Conservation (phyloP, 306 rosid species). For the Sphenostylis stenocarpa region DNA sequence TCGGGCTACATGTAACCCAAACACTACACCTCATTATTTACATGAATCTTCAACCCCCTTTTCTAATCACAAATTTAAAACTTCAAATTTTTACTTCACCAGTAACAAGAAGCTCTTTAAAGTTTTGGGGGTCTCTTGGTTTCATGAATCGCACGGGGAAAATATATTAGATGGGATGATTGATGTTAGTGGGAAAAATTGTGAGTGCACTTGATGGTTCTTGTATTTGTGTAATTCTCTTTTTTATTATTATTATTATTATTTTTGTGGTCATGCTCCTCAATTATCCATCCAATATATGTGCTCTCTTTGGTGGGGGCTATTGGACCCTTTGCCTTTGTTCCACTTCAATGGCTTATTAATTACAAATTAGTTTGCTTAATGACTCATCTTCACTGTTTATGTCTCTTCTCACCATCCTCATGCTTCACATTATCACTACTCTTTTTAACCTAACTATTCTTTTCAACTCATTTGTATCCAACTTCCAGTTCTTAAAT, state of each 20-base stretch:
- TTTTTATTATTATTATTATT: neutral
- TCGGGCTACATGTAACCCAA: constrained; percentile 34
- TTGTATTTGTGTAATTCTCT: constrained; percentile 19
- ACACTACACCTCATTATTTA: constrained; percentile 41
- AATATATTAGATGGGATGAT: constrained; percentile 31
- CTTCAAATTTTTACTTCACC: too few species aligned
- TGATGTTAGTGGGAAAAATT: constrained; percentile 26
- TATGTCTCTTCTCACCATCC: neutral
- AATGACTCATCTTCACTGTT: neutral
- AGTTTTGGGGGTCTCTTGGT: neutral
- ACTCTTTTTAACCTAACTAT: neutral
- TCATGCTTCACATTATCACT: constrained; percentile 19
- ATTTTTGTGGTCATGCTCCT: constrained; percentile 15
- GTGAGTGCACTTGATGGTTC: constrained; percentile 37
- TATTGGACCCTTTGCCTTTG: constrained; percentile 20
- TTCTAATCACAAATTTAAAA: too few species aligned
- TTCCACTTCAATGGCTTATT: constrained; percentile 26
- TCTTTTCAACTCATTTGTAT: too few species aligned
- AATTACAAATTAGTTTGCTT: too few species aligned
- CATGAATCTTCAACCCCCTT: too few species aligned
- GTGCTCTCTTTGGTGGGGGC: constrained; percentile 37
- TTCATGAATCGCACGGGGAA: constrained; percentile 36
- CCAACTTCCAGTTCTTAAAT: too few species aligned
- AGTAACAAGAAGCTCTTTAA: neutral
- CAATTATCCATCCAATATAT: constrained; percentile 30